phyloP scores from a whole-genome alignment of 352 stramenopile species.

The Elongisporangium prolatum region DNA sequence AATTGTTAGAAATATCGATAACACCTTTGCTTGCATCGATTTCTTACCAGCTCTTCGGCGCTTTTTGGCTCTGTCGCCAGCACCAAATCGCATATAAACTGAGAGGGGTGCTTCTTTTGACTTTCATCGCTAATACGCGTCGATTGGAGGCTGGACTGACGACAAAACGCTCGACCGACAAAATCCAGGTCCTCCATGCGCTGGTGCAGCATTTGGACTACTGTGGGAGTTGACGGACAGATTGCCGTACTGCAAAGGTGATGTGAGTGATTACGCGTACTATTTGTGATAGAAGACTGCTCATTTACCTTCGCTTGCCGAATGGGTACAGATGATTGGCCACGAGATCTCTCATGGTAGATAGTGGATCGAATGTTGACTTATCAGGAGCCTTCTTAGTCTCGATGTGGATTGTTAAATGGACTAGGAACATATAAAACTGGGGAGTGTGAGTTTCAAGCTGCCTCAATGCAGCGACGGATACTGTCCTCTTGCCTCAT shows the following conservation, averaged over 20 bases:
- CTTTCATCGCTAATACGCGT: background rate
- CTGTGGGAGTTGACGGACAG: background rate
- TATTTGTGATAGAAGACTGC: background rate
- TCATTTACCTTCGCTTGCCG: conserved; percentile 2
- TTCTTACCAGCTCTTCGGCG: background rate
- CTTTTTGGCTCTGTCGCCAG: background rate
- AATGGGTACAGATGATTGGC: conserved; percentile 8
- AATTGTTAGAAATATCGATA: background rate
- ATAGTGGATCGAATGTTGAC: background rate
- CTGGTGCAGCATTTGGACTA: background rate
- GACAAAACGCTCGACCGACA: background rate
- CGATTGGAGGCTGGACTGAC: background rate
- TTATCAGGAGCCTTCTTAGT: background rate
- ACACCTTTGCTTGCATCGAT: background rate
- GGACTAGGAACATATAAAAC: background rate
- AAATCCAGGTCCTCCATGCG: background rate
- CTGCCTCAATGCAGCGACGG: background rate
- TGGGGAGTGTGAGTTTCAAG: background rate
- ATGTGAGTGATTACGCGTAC: background rate
- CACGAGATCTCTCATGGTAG: conserved; percentile 1
- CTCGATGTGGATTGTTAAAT: background rate
- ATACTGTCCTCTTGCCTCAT: background rate
- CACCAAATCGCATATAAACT: background rate
- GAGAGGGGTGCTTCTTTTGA: background rate
- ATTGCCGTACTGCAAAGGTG: background rate